Conservation (phyloP, 495 filamentous ascomycete species). For the Cudoniella acicularis region DNA sequence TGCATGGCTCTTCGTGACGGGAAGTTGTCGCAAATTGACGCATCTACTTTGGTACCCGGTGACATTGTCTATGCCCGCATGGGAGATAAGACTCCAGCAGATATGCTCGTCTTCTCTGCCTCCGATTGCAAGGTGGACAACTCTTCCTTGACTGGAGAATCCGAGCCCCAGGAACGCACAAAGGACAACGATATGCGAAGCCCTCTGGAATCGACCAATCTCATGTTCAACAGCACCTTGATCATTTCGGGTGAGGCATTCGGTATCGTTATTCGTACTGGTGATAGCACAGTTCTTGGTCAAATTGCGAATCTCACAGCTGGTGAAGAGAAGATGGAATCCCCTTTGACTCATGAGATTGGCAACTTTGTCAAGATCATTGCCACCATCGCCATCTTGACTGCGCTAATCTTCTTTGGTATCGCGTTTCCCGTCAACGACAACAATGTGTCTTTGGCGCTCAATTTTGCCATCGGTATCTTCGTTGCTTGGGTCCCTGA, state of each 20-base stretch:
- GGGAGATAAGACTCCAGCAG: slow-evolving; percentile 21
- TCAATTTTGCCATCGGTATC: slow-evolving; percentile 30
- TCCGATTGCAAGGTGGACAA: slow-evolving; percentile 22
- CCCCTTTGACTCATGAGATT: slow-evolving; percentile 33
- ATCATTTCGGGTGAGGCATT: slow-evolving; percentile 28
- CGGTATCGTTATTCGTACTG: slow-evolving; percentile 36
- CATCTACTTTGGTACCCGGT: slow-evolving; percentile 19
- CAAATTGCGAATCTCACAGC: slow-evolving; percentile 32
- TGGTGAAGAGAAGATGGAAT: slow-evolving; percentile 24
- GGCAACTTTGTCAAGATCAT: slow-evolving; percentile 34
- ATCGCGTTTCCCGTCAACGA: slow-evolving; percentile 30
- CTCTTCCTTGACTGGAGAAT: slow-evolving; percentile 22
- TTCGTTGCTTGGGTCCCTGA: slow-evolving; percentile 39
- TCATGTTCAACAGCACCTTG: slow-evolving; percentile 25
- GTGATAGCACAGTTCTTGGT: slow-evolving; percentile 33
- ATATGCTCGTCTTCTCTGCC: slow-evolving; percentile 16
- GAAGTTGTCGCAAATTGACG: slow-evolving; percentile 22
- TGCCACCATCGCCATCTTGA: slow-evolving; percentile 25
- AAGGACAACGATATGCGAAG: slow-evolving; percentile 28
- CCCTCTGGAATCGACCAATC: slow-evolving; percentile 26
- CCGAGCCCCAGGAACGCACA: slow-evolving; percentile 18
- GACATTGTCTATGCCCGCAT: slow-evolving; percentile 16
- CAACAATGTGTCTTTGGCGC: slow-evolving; percentile 17
- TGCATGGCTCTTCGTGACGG: slow-evolving; percentile 31
- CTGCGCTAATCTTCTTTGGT: slow-evolving; percentile 25